Evolutionary conservation across 495 filamentous ascomycete species (phyloP).

Genomic region (Glonium stellatum): DNA sequence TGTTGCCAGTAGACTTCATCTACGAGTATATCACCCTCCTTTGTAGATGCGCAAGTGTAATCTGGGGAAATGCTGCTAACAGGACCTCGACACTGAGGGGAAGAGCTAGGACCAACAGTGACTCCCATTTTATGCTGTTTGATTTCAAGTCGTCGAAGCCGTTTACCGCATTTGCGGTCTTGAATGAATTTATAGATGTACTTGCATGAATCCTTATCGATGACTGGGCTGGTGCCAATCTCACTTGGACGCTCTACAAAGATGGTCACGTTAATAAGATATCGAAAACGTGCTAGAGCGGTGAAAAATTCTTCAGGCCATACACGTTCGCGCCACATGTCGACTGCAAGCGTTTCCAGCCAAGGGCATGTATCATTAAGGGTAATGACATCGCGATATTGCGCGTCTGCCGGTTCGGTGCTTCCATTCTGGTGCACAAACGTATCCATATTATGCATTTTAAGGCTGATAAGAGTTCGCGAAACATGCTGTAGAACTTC

Average conservation of each 20-base stretch:
- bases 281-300: neutral
- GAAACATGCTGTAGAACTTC: neutral
- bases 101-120: neutral
- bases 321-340: neutral
- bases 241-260: neutral
- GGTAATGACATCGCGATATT: neutral
- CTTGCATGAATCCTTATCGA: neutral
- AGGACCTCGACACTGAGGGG: no score
- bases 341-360: neutral
- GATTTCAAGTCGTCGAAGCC: neutral
- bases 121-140: neutral
- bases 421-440: neutral
- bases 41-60: neutral
- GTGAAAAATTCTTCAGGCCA: neutral
- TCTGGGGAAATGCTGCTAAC: neutral
- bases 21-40: neutral
- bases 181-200: neutral
- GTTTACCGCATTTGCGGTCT: neutral
- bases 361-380: neutral
- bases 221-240: neutral
- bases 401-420: neutral
- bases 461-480: neutral
- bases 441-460: neutral
- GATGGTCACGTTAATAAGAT: neutral
- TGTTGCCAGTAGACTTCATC: neutral